A percentile compares a stretch with the other conserved stretches of the same genome.
Evolutionary conservation across 2,329 filamentous ascomycete species (phyloP).

Genomic region (Mycosphaerella sp.): DNA sequence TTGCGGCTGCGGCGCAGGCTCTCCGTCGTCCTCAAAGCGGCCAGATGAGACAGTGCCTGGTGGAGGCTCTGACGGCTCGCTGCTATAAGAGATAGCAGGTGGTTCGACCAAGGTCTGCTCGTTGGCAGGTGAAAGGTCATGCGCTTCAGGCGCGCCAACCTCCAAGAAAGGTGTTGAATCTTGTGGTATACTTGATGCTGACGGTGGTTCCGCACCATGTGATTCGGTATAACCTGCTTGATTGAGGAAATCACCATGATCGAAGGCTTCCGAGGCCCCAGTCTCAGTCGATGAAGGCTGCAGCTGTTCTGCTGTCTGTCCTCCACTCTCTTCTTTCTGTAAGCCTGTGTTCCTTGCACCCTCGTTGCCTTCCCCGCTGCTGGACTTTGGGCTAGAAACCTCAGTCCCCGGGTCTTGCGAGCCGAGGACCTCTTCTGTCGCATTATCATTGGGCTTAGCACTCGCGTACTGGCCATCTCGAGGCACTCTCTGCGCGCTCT

Average conservation of each 20-base stretch:
- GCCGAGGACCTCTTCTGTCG: background rate
- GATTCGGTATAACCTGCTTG: background rate
- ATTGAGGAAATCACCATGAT: background rate
- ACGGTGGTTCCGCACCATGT: background rate
- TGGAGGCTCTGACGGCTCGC: background rate
- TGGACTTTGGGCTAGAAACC: no score
- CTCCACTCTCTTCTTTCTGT: background rate
- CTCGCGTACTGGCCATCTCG: background rate
- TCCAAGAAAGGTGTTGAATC: background rate
- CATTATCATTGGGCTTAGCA: slow-evolving; percentile 1
- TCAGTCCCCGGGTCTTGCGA: no score
- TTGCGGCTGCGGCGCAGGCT: background rate
- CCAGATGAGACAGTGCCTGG: slow-evolving; percentile 1
- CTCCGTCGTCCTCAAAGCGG: background rate
- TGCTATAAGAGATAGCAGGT: background rate
- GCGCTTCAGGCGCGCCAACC: background rate
- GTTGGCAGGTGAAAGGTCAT: background rate
- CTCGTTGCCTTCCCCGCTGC: background rate
- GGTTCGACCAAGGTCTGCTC: background rate
- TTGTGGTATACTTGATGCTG: background rate
- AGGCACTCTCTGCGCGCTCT: background rate
- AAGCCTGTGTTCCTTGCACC: background rate
- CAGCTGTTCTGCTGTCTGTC: background rate
- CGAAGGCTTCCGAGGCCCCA: background rate
- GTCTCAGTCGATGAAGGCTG: background rate